phyloP scores from a whole-genome alignment of 1,284 basidiomycete species.

The Spongiforma sp. region DNA sequence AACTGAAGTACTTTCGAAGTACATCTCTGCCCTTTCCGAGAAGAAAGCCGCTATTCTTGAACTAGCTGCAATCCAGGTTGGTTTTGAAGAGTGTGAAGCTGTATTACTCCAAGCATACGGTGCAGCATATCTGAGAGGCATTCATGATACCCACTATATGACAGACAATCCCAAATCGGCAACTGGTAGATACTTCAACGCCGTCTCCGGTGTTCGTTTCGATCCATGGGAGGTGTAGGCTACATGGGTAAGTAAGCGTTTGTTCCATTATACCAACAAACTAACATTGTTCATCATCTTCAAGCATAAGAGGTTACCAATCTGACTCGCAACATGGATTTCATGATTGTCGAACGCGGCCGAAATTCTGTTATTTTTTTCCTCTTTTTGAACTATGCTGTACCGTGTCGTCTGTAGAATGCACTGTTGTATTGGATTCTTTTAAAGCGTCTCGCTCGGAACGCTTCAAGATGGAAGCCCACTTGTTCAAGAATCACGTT shows the following conservation, averaged over 20 bases:
- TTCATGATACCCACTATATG: not conserved
- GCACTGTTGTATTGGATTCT: not conserved
- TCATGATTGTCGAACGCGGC: too few relatives aligned
- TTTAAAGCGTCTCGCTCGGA: constrained; percentile 69
- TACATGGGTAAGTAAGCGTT: not conserved
- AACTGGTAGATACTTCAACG: not conserved
- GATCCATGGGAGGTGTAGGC: not conserved
- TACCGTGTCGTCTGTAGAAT: not conserved
- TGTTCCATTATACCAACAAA: not conserved
- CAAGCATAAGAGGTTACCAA: not conserved
- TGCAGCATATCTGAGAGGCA: not conserved
- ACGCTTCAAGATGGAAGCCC: constrained; percentile 63
- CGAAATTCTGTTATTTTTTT: not conserved
- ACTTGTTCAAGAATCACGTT: constrained; percentile 58
- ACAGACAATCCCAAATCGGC: not conserved
- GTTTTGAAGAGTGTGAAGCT: not conserved
- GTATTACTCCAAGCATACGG: not conserved
- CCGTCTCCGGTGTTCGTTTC: not conserved
- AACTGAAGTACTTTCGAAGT: not conserved
- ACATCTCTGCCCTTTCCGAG: not conserved
- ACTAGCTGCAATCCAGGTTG: not conserved
- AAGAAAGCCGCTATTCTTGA: not conserved
- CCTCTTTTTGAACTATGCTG: not conserved
- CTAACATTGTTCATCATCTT: not conserved
- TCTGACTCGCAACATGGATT: too few relatives aligned